Conservation (phyloP, 805 yeast species). For the Candida germanica region DNA sequence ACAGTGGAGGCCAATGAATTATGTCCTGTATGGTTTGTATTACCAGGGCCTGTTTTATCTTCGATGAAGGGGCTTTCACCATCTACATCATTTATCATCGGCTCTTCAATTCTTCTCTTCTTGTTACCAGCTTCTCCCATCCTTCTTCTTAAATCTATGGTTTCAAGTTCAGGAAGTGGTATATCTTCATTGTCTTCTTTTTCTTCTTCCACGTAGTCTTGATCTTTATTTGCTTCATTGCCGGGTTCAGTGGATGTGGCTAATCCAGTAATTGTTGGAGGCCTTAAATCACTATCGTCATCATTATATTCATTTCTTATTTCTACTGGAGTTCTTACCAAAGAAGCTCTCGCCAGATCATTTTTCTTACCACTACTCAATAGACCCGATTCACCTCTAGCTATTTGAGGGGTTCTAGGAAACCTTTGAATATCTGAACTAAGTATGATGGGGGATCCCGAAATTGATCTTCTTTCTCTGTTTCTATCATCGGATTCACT, state of each 20-base stretch:
- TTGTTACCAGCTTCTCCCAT: conserved; percentile 8
- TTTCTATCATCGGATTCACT: conserved; percentile 1
- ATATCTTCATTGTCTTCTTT: conserved; percentile 17
- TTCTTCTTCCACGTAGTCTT: neutral
- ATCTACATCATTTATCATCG: conserved; percentile 13
- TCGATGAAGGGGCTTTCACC: conserved; percentile 36
- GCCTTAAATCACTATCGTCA: conserved; percentile 29
- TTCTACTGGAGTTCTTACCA: conserved; percentile 25
- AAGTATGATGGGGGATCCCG: neutral
- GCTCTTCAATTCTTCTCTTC: conserved; percentile 12
- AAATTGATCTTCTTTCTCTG: neutral
- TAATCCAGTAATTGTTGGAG: conserved; percentile 18
- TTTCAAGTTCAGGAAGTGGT: conserved; percentile 20
- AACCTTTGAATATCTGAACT: conserved; percentile 31
- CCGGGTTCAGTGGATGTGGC: neutral
- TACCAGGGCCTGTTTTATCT: conserved; percentile 5
- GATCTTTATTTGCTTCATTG: conserved; percentile 9
- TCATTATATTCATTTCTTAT: conserved; percentile 19
- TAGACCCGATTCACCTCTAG: conserved; percentile 11
- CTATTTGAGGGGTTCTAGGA: conserved; percentile 47
- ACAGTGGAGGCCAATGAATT: conserved; percentile 27
- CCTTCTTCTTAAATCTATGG: conserved; percentile 16
- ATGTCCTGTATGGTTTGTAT: conserved; percentile 9
- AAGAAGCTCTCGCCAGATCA: conserved; percentile 9
- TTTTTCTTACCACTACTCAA: conserved; percentile 9